Percentiles rank a stretch among this genome's conserved stretches.
Conservation (phyloP, 2,329 filamentous ascomycete species). For the Cephalotrichum gorgonifer region DNA sequence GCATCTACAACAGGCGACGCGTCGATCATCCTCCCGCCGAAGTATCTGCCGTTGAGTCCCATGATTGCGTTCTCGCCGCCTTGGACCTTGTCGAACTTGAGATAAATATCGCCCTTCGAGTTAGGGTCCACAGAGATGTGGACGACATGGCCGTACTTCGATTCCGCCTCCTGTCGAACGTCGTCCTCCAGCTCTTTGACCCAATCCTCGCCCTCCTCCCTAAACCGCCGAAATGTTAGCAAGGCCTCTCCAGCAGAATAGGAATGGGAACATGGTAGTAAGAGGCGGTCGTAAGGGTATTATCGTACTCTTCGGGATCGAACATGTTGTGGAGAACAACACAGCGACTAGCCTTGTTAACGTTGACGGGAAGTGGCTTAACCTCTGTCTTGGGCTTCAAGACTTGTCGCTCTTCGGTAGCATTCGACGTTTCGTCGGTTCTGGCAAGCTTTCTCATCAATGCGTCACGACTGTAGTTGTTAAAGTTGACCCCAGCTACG, state of each 20-base stretch:
- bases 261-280: not conserved
- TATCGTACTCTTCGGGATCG: constrained; percentile 74
- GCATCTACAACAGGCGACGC: constrained; percentile 95
- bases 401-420: constrained; percentile 54
- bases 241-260: not conserved
- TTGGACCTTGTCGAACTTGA: constrained; percentile 94
- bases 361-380: constrained; percentile 71
- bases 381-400: constrained; percentile 69
- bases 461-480: constrained; percentile 96
- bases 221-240: constrained; percentile 33
- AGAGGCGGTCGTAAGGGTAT: not conserved
- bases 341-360: constrained; percentile 88
- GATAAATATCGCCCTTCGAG: constrained; percentile 90
- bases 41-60: constrained; percentile 92
- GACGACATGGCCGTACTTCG: constrained; percentile 93
- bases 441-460: constrained; percentile 98
- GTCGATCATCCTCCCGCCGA: constrained; percentile 85
- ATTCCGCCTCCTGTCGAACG: constrained; percentile 83
- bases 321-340: constrained; percentile 95
- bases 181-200: constrained; percentile 90
- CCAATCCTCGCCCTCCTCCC: constrained; percentile 81
- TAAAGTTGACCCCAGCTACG: constrained; percentile 97
- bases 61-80: constrained; percentile 97
- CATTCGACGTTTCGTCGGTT: constrained; percentile 67
- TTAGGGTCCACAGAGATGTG: constrained; percentile 93